Percentiles rank a stretch among this genome's conserved stretches.
These are phyloP conservation scores for Globisporangium middletonii DNA, from an alignment of 352 stramenopile species.

Conservation along the genomic window DNA sequence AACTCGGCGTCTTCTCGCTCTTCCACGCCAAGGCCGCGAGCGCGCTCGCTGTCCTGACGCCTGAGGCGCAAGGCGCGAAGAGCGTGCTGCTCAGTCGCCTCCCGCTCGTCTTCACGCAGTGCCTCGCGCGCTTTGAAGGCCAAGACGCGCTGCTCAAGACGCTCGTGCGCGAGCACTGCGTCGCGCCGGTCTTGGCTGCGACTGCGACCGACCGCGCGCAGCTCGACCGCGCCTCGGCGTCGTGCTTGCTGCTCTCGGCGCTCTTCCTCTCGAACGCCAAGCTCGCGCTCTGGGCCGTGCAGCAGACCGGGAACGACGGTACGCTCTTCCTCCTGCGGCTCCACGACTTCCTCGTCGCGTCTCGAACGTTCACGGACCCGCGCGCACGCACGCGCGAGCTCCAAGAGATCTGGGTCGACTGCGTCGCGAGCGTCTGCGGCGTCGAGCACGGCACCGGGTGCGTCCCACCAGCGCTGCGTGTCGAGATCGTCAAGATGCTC, in stretches of 20 bases:
- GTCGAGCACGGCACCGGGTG: constrained; percentile 63
- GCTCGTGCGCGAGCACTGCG: constrained; percentile 62
- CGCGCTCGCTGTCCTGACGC: constrained; percentile 26
- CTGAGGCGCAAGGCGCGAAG: constrained; percentile 20
- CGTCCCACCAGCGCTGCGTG: constrained; percentile 53
- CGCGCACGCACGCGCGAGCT: constrained; percentile 44
- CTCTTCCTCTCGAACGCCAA: constrained; percentile 82
- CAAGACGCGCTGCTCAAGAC: constrained; percentile 63
- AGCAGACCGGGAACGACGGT: constrained; percentile 58
- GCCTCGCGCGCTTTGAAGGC: constrained; percentile 60
- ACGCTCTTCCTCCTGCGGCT: constrained; percentile 43
- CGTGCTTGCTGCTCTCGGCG: constrained; percentile 64
- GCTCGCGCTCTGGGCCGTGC: constrained; percentile 66
- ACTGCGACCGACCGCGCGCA: constrained; percentile 32
- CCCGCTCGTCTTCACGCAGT: constrained; percentile 82
- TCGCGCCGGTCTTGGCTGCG: constrained; percentile 48
- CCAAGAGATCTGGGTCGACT: constrained; percentile 80
- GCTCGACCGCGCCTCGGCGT: constrained; percentile 51
- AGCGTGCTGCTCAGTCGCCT: constrained; percentile 58
- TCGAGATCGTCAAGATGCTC: constrained; percentile 78
- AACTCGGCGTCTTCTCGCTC: constrained; percentile 73
- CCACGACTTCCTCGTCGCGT: constrained; percentile 57
- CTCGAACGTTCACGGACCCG: constrained; percentile 33
- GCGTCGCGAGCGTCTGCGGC: constrained; percentile 70
- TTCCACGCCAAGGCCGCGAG: constrained; percentile 53